Base-by-base conservation (phyloP, 2,329 filamentous ascomycete species). In the Xylaria sp. region DNA sequence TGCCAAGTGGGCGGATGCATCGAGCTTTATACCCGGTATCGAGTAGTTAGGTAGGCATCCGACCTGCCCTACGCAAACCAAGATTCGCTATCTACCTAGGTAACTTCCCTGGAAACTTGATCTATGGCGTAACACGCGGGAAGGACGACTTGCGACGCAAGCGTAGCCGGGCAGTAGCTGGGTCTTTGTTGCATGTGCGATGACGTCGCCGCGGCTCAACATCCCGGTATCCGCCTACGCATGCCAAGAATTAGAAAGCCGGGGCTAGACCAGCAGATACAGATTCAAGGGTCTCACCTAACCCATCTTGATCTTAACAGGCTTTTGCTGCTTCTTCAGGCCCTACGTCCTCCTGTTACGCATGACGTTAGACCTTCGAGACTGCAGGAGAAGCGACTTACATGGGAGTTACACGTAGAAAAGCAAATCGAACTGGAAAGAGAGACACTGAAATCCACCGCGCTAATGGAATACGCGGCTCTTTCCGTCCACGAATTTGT, bases 211-310 rank as follows among this genome's bases (percentile, higher is more conserved):
- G 50, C 50, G 25, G 46, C 18, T 52, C 15, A 52, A 10, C 25
- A 12, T 9, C 13, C 18, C 20, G 15, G 2, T 52, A 12, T 10
- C 46, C 46, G 25, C 46, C 25, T 31, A 52, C 23, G 50, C 50
- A 52, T 9, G 50, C 50, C 50, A 52, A 52, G 50, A 52, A 52
- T 18, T 52, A 13, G 13, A 18, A 12, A 1, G 5, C 13, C 4
- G 20, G 23, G 18, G 50, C 25, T 31, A 18, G 25, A 31, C 25
- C 7, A 18, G 50, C 50, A 2, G 9, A 7, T 18, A 9, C 50
- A 52, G 50, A 52, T 52, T 18, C 50, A 13, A 52, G 50, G 50
- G 50, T 52, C 50, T 31, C 25, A 15, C 50, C 50, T 52, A 18
- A 52, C 50, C 46, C 10, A 20, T 48, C n/a, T 20, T 9, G 46